Evolutionary conservation across 441 rosid species (phyloP).

Genomic region (Raphanus hybrid): DNA sequence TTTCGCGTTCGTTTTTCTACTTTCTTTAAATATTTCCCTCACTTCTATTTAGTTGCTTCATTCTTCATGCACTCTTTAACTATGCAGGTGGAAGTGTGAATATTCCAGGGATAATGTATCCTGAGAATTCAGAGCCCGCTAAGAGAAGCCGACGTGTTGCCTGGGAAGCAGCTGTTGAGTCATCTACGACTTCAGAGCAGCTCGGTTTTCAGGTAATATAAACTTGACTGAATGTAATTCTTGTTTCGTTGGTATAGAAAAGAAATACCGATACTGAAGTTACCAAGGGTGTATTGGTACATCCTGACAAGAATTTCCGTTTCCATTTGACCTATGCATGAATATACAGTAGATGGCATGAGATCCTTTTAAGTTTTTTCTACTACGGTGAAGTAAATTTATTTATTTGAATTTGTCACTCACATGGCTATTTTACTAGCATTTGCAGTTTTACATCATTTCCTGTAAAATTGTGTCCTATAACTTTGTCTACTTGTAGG

Average conservation of each 20-base stretch:
- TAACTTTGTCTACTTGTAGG: slow-evolving; percentile 26
- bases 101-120: slow-evolving; percentile 82
- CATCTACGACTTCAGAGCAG: slow-evolving; percentile 77
- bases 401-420: slow-evolving; percentile 12
- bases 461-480: slow-evolving; percentile 14
- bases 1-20: slow-evolving; percentile 11
- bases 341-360: slow-evolving; percentile 10
- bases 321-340: slow-evolving; percentile 25
- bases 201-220: slow-evolving; percentile 82
- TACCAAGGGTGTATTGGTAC: neutral
- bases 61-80: slow-evolving; percentile 46
- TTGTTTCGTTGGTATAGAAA: slow-evolving; percentile 19
- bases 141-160: slow-evolving; percentile 80
- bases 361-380: slow-evolving; percentile 2
- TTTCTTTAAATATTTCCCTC: slow-evolving; percentile 2
- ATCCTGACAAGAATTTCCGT: neutral
- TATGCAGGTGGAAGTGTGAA: slow-evolving; percentile 79
- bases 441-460: slow-evolving; percentile 12
- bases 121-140: slow-evolving; percentile 85
- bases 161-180: slow-evolving; percentile 97
- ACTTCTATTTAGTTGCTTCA: slow-evolving; percentile 43
- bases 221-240: slow-evolving; percentile 19
- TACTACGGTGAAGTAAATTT: neutral
- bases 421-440: slow-evolving; percentile 21
- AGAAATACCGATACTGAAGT: neutral